These are phyloP conservation scores for Echinochloa phyllopogon DNA, from an alignment of 176 grass and related monocot genomes.

Conservation along the genomic window DNA sequence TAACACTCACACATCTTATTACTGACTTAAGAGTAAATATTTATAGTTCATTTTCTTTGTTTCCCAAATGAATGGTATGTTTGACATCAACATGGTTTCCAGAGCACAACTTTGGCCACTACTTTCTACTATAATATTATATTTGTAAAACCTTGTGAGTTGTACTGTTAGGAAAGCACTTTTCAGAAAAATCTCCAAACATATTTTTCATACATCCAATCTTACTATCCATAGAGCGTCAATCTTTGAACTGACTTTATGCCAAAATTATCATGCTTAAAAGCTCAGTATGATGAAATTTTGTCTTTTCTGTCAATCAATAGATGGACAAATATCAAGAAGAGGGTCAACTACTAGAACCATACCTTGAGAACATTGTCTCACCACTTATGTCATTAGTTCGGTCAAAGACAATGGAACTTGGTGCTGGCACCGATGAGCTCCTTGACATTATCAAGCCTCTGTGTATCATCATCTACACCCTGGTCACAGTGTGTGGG, in stretches of 20 bases:
- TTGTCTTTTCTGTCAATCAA: not conserved
- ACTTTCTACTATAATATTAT: not conserved
- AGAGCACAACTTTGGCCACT: conserved; percentile 7
- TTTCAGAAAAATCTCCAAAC: not conserved
- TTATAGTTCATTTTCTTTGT: not conserved
- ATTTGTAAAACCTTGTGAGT: not conserved
- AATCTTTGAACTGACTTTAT: conserved; percentile 35
- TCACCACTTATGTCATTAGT: conserved; percentile 78
- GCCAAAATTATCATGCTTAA: conserved; percentile 31
- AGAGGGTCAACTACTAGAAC: conserved; percentile 92
- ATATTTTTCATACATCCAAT: not conserved
- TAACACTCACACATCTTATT: not conserved
- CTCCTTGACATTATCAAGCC: conserved; percentile 79
- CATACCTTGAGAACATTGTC: conserved; percentile 82
- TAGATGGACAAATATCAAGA: conserved; percentile 99
- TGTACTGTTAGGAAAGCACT: not conserved
- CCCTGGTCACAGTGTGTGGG: conserved; percentile 84
- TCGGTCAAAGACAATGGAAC: conserved; percentile 68
- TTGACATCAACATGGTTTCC: not conserved
- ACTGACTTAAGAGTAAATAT: not conserved
- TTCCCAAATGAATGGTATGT: not conserved
- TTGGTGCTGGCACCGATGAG: conserved; percentile 49
- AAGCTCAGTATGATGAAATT: conserved; percentile 7
- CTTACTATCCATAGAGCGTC: conserved; percentile 3
- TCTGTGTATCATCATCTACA: conserved; percentile 92